Evolutionary conservation across 257 asterid species (phyloP).

Genomic region (Osmanthus fragrans): DNA sequence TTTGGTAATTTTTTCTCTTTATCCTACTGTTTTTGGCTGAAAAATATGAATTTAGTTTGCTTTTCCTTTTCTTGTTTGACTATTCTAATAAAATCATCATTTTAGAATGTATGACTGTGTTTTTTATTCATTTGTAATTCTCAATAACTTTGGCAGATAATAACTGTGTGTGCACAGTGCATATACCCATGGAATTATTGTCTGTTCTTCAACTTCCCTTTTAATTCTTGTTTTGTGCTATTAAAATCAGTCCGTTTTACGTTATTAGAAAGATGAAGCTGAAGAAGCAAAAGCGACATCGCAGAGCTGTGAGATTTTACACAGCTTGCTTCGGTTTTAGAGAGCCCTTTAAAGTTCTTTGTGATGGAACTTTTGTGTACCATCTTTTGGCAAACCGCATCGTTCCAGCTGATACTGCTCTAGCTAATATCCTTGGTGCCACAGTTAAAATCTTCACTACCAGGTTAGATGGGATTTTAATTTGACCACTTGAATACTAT

Average conservation of each 20-base stretch:
- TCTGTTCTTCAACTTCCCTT: not conserved
- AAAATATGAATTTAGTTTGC: not conserved
- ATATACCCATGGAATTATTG: no score
- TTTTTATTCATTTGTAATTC: not conserved
- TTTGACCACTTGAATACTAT: no score
- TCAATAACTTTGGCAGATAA: not conserved
- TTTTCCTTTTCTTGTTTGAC: not conserved
- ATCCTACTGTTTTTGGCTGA: not conserved
- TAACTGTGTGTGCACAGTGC: no score
- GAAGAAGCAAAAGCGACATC: conserved; percentile 76
- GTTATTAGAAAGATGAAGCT: conserved; percentile 51
- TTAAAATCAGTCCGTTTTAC: not conserved
- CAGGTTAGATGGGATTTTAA: conserved; percentile 38
- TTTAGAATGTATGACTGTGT: not conserved
- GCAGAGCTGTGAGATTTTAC: conserved; percentile 76
- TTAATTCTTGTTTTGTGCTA: not conserved
- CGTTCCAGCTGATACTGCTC: conserved; percentile 88
- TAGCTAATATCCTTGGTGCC: conserved; percentile 69
- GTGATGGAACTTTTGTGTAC: conserved; percentile 96
- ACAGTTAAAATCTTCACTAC: conserved; percentile 82
- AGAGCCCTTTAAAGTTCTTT: conserved; percentile 87
- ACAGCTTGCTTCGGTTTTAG: conserved; percentile 83
- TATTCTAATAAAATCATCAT: not conserved
- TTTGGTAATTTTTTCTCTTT: not conserved
- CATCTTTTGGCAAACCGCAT: conserved; percentile 61